phyloP scores from a whole-genome alignment of 2,329 filamentous ascomycete species.

The Trichoderma lentiforme region DNA sequence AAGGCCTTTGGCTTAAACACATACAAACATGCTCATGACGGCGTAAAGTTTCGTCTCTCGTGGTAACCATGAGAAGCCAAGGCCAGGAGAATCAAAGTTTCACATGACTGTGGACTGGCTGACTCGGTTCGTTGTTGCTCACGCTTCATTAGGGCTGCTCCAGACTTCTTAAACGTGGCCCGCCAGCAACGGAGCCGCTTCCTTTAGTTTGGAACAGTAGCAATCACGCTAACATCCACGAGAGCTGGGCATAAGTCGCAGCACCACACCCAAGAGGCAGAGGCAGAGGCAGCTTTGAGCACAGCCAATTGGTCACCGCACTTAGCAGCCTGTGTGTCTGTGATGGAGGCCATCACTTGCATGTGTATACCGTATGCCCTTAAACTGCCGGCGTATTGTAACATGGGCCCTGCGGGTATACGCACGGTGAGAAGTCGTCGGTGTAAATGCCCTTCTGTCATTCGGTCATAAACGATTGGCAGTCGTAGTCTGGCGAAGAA shows the following conservation, averaged over 20 bases:
- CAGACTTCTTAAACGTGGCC: slow-evolving; percentile 1
- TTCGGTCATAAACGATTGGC: neutral
- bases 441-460: neutral
- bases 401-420: neutral
- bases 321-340: neutral
- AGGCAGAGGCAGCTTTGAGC: neutral
- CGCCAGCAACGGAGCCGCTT: slow-evolving; percentile 6
- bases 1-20: neutral
- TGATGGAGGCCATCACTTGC: neutral
- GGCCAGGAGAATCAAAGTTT: neutral
- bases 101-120: neutral
- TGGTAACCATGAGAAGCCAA: neutral
- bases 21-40: neutral
- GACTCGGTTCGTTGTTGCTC: neutral
- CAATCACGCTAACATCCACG: neutral
- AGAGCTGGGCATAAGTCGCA: neutral
- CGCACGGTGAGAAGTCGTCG: neutral
- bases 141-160: neutral
- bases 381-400: neutral
- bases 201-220: neutral
- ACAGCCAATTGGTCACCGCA: slow-evolving; percentile 8
- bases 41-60: neutral
- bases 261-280: neutral
- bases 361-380: neutral
- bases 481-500: neutral